These are phyloP conservation scores for Claviceps spartinae DNA, from an alignment of 2,329 filamentous ascomycete genomes.

Conservation along the genomic window DNA sequence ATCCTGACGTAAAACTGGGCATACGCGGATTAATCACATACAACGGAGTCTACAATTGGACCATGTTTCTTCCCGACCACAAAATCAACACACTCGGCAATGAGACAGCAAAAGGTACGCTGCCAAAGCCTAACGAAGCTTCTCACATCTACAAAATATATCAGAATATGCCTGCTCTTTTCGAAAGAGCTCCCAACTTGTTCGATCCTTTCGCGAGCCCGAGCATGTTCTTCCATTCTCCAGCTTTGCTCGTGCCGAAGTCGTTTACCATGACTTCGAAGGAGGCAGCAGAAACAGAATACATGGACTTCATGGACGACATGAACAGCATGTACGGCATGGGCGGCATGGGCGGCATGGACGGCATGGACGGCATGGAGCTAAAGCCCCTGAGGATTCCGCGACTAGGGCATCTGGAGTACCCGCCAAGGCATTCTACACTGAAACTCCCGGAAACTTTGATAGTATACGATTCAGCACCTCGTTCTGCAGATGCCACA, in stretches of 20 bases:
- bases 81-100: constrained; percentile 23
- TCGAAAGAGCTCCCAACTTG: constrained; percentile 31
- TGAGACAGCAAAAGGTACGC: constrained; percentile 8
- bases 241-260: constrained; percentile 32
- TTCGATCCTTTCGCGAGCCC: constrained; percentile 50
- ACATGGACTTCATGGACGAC: constrained; percentile 8
- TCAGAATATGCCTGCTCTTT: constrained; percentile 27
- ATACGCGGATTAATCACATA: constrained; percentile 41
- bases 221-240: constrained; percentile 42
- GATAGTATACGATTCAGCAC: constrained; percentile 30
- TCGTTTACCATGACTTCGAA: constrained; percentile 26
- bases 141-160: constrained; percentile 25
- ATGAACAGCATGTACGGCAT: too few relatives aligned
- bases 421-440: constrained; percentile 32
- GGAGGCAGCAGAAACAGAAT: constrained; percentile 13
- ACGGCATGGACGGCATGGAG: background rate
- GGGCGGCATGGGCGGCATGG: too few relatives aligned
- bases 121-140: constrained; percentile 14
- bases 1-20: constrained; percentile 26
- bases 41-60: constrained; percentile 54
- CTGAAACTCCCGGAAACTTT: constrained; percentile 36
- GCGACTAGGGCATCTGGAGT: constrained; percentile 30
- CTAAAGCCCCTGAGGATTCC: constrained; percentile 14
- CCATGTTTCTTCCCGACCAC: constrained; percentile 42
- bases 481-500: constrained; percentile 10